Base-by-base conservation (phyloP, 768 basidiomycete genomes). In the Pleurotus tuber-regium region DNA sequence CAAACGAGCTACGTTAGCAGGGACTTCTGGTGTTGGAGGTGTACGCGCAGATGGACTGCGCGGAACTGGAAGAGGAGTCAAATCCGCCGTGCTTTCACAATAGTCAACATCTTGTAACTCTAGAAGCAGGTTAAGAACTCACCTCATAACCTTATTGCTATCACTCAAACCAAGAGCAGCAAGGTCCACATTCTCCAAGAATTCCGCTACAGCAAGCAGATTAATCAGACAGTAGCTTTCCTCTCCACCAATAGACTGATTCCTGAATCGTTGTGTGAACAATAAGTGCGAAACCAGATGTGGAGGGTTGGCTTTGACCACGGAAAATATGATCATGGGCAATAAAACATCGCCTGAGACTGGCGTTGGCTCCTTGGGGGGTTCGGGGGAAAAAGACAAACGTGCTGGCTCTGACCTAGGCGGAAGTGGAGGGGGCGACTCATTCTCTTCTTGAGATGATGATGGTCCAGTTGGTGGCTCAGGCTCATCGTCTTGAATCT, bases 191-290 rank as follows among this genome's bases (percentile, higher is more conserved):
- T 94, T 91, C 70, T 96, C 93, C 46, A 98, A 74, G 65, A 98
- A 99, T 63, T 98, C 95, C 1, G 90, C 91, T 4, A 96, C 94
- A 9, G 96, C 96, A 76, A 95, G 84, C 31, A 97, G 74, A 67
- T 97, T 98, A 65, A 98, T 89, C 33, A 96, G 77, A 53, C 94
- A 98, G 61, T 94, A 99, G 42, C 84, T 86, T 60, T 92, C 90
- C 62, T 98, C 93, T 2, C 94, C 94, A 1, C 84, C 82, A 2
- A 79, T 63, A 1, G 70, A 63, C 50, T 80, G 77, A 50, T 81
- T 78, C 33, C 82, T 61, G 59, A 83, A 86, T 24, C 83, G 71
- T 58, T 86, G 75, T 29, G 84, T 76, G 70, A 78, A 78, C 53
- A 86, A 69, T 55, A 95, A 62, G 70, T 86, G 77, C 59, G 89